Evolutionary conservation across 2,329 filamentous ascomycete species (phyloP), one percentile per base, ranked within the genome.

Genomic region (Alternaria viburni): DNA sequence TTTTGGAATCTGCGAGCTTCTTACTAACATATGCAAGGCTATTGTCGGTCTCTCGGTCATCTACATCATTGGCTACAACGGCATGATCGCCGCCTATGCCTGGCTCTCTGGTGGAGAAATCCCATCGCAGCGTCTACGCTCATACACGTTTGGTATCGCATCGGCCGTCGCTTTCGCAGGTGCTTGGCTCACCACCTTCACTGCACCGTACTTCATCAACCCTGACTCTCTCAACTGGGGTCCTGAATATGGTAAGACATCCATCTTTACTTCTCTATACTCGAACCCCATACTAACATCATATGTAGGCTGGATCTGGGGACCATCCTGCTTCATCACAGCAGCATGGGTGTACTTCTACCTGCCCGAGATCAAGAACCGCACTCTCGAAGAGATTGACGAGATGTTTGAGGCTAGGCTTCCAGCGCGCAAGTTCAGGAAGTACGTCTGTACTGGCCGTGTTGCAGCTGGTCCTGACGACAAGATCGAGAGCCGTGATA

Each of bases 181-280:
- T 2, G 86, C 86, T 19, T 88, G 86, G 86, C 79, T 86, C 8
- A 84, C 85, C 0, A 87, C 85, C 0, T 88, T 88, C 67, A 77
- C 86, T 0, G 85, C 86, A 0, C 86, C 86, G 0, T 88, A 88
- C 69, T 88, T 89, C 67, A 88, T 89, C 76, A 88, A 88, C 65
- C 84, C 84, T 0, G 75, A 81, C 21, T 79, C 84, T 0, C 75
- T 89, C 9, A 84, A 85, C 66, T 89, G 86, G 86, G 86, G 87
- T 0, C 86, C 86, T 0, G 87, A 85, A 69, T 88, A 88, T 56
- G 74, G 74, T 74, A 72, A 19, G 70, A 58, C 26, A 6, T 12
- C 11, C 1, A 32, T 4, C 13, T 6, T 9, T 5, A 4, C 10
- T 5, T 13, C 10, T 17, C 21, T 12, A 7, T 2, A 9, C 10